These are phyloP conservation scores for Eucalyptus albens DNA, from an alignment of 345 rosid genomes.

Conservation along the genomic window DNA sequence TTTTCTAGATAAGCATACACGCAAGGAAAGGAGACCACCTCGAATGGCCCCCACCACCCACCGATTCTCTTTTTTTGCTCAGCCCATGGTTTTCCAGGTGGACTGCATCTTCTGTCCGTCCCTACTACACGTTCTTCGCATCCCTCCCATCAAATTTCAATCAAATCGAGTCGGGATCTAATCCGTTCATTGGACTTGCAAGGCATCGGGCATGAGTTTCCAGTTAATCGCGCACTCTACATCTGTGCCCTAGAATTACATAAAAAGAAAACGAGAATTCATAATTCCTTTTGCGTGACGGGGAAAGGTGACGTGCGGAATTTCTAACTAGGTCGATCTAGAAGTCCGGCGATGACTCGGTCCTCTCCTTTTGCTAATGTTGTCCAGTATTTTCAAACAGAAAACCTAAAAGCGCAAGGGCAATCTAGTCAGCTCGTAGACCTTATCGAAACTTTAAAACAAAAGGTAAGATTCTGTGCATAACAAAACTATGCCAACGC, in stretches of 20 bases:
- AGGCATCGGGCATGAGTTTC: neutral
- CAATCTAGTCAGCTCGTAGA: neutral
- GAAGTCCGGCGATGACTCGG: neutral
- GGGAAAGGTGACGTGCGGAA: neutral
- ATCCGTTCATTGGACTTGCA: neutral
- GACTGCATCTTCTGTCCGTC: neutral
- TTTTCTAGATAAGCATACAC: neutral
- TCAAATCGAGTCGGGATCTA: rapidly evolving
- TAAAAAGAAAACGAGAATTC: neutral
- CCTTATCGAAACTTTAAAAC: neutral
- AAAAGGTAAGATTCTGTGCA: neutral
- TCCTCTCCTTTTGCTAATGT: neutral
- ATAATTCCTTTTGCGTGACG: neutral
- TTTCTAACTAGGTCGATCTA: neutral
- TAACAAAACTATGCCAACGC: neutral
- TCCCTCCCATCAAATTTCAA: neutral
- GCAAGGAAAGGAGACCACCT: neutral
- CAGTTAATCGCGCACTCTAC: neutral
- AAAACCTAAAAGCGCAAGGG: neutral
- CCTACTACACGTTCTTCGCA: neutral
- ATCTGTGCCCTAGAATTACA: neutral
- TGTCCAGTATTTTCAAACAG: neutral
- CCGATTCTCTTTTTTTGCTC: neutral
- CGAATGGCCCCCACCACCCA: neutral
- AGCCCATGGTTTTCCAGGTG: neutral